Evolutionary conservation across 1,139 yeast species (phyloP).

Genomic region (Tardiomyces digboiensis): DNA sequence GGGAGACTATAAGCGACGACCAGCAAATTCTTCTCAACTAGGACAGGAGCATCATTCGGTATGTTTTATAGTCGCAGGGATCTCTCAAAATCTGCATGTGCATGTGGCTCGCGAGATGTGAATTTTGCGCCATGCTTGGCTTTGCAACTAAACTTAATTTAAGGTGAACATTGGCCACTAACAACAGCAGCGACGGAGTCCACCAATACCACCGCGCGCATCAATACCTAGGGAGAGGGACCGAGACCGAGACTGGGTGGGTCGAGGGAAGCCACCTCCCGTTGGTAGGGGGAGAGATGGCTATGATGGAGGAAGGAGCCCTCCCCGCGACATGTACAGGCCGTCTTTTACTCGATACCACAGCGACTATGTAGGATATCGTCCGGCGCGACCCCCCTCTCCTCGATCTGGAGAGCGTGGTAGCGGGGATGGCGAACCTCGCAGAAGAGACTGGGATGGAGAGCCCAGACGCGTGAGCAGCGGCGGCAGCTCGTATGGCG

Average conservation of each 20-base stretch:
- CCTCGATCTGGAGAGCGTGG: constrained; percentile 1
- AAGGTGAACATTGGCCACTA: too few relatives aligned
- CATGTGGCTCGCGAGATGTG: too few relatives aligned
- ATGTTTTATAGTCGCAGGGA: too few relatives aligned
- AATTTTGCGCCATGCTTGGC: too few relatives aligned
- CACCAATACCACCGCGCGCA: neutral
- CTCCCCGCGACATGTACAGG: constrained; percentile 2
- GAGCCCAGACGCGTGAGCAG: constrained; percentile 1
- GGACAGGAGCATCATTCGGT: neutral
- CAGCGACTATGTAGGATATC: constrained; percentile 1
- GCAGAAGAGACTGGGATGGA: constrained; percentile 10
- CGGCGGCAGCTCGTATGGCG: constrained; percentile 1
- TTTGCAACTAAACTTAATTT: too few relatives aligned
- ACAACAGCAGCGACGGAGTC: constrained; percentile 3
- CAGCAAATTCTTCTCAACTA: neutral
- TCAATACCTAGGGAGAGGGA: constrained; percentile 10
- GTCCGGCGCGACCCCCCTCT: constrained; percentile 2
- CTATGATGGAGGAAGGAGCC: constrained; percentile 6
- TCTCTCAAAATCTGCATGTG: too few relatives aligned
- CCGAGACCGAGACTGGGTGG: constrained; percentile 13
- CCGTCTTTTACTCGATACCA: neutral
- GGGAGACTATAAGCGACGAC: constrained; percentile 4
- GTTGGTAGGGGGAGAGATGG: neutral
- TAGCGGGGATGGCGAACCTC: constrained; percentile 2
- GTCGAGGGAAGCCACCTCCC: constrained; percentile 1